Percentiles rank a stretch among this genome's conserved stretches.
Evolutionary conservation across 345 rosid species (phyloP).

Genomic region (Pugionium cornutum): DNA sequence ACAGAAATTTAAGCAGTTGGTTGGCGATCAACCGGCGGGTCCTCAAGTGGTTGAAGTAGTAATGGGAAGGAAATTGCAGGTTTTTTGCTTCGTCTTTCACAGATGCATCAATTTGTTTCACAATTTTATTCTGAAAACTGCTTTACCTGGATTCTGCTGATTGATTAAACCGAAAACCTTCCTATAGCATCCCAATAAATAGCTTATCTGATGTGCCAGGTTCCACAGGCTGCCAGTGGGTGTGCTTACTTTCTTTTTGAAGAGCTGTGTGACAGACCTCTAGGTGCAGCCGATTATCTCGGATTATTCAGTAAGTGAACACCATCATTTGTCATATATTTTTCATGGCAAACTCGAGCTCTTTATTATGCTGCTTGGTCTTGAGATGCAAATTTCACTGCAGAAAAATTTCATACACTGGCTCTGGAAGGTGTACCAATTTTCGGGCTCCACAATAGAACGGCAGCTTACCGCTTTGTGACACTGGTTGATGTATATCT

Average conservation of each 20-base stretch:
- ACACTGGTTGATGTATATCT: conserved; percentile 85
- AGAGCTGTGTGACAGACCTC: conserved; percentile 86
- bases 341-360: conserved; percentile 11
- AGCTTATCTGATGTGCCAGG: conserved; percentile 45
- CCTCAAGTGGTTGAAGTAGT: conserved; percentile 83
- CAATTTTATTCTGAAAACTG: background rate
- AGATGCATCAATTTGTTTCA: conserved; percentile 17
- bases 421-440: conserved; percentile 85
- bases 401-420: conserved; percentile 92
- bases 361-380: conserved; percentile 17
- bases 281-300: conserved; percentile 97
- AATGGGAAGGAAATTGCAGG: conserved; percentile 92
- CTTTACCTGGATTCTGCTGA: conserved; percentile 13
- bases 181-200: conserved; percentile 5
- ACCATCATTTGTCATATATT: background rate
- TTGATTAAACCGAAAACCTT: background rate
- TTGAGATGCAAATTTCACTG: conserved; percentile 31
- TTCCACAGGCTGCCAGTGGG: conserved; percentile 83
- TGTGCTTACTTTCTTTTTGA: conserved; percentile 92
- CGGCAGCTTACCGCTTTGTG: conserved; percentile 96
- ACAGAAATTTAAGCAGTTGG: conserved; percentile 68
- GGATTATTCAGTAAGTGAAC: conserved; percentile 83
- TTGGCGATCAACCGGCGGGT: conserved; percentile 52
- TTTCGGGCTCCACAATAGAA: conserved; percentile 81
- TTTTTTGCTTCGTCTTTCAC: conserved; percentile 23